Evolutionary conservation across 2,329 filamentous ascomycete genomes (phyloP).

Genomic region (Fusarium nurragi): DNA sequence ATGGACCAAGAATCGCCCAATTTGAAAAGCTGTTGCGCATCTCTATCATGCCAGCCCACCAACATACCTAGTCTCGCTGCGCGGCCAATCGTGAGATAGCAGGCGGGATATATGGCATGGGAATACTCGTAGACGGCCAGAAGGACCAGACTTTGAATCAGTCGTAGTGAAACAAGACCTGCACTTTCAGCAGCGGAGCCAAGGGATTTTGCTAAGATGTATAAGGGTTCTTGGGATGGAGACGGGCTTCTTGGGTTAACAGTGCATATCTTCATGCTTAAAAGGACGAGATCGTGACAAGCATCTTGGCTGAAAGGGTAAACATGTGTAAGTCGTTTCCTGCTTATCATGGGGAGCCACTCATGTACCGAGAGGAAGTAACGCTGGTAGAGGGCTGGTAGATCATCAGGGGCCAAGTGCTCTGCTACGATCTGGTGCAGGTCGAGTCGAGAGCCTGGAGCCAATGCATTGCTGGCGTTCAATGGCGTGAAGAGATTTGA

Average conservation of each 20-base stretch:
- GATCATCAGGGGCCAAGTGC: background rate
- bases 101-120: slow-evolving; percentile 13
- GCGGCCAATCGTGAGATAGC: slow-evolving; percentile 5
- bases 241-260: background rate
- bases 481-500: background rate
- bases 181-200: slow-evolving; percentile 4
- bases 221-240: background rate
- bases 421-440: background rate
- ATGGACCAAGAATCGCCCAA: slow-evolving; percentile 7
- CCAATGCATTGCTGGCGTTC: slow-evolving; percentile 1
- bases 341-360: slow-evolving; percentile 9
- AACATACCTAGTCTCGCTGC: slow-evolving; percentile 1
- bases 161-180: background rate
- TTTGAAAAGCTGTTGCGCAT: slow-evolving; percentile 8
- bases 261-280: slow-evolving; percentile 13
- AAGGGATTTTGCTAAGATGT: background rate
- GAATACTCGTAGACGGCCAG: slow-evolving; percentile 5
- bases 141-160: background rate
- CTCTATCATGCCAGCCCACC: slow-evolving; percentile 1
- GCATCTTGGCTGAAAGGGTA: slow-evolving; percentile 8
- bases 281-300: slow-evolving; percentile 5
- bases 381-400: background rate
- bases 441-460: background rate
- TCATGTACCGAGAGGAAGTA: slow-evolving; percentile 7
- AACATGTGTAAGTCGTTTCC: background rate